Evolutionary conservation across 768 basidiomycete genomes (phyloP), one percentile per base, ranked within the genome.

Genomic region (Mrakia gelida): DNA sequence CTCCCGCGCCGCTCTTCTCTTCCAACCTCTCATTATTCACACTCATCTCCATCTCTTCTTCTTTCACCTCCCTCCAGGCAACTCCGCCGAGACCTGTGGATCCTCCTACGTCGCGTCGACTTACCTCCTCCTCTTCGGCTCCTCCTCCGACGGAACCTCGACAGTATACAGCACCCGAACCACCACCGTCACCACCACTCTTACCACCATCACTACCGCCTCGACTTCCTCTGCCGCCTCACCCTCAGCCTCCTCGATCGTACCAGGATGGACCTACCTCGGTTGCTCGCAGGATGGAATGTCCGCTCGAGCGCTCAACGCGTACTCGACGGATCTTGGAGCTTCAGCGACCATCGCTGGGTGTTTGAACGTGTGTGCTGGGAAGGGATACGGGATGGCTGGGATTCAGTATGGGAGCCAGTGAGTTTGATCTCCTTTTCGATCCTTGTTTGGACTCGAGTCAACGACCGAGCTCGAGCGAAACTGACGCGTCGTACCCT

Each of bases 231-330:
- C 38, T 8, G 38, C 67, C 5, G n/a, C 45, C 15, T n/a, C 49
- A 1, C 5, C 71, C 1, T 54, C 71, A 13, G 30, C 71, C 2
- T 45, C 49, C 30, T 28, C 71, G n/a, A 13, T 72, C 28, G 13
- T 38, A 0, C 1, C 71, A 6, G 49, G 45, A 2, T 72, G 71
- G 71, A n/a, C 43, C 28, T 30, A 38, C 49, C 43, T 28, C 43
- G 71, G 71, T 28, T 72, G 71, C 71, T n/a, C 52, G 13, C 45
- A 72, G 21, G 71, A 72, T 38, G 71, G 71, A 49, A 3, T 8
- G 38, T 3, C 71, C 0, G 49, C 32, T 28, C 45, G 71, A 49
- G 52, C 71, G 0, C 49, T 72, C 8, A 72, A n/a, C 16, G 71
- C n/a, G n/a, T 72, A 30, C 49, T 52, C 41, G 43, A 32, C n/a